phyloP scores from a whole-genome alignment of 1,284 basidiomycete species.

The Anthracocystis walkeri region DNA sequence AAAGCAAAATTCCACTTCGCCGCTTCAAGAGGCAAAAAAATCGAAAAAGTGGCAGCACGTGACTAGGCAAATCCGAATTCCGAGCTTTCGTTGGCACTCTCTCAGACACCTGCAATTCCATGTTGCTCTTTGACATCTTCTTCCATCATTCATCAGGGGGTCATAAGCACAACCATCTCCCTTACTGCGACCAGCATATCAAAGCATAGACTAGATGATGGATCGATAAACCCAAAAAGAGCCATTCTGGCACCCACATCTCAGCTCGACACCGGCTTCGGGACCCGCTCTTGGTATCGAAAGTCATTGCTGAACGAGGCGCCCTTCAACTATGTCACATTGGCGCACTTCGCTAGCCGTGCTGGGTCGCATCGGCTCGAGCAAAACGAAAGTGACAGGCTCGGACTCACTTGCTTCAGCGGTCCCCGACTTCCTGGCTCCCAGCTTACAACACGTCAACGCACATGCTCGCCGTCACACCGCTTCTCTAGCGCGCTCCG shows the following conservation, averaged over 20 bases:
- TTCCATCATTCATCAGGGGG: background rate
- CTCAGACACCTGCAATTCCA: background rate
- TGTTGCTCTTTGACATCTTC: background rate
- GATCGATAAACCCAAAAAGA: background rate
- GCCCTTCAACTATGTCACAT: constrained; percentile 12
- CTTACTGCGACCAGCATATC: background rate
- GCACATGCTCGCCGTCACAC: constrained; percentile 7
- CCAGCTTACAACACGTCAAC: background rate
- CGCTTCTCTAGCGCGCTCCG: constrained; percentile 5
- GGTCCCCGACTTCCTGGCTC: constrained; percentile 31
- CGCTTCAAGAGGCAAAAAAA: background rate
- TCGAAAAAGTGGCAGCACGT: constrained; percentile 13
- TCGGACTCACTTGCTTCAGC: background rate
- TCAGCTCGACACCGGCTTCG: background rate
- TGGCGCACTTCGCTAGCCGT: constrained; percentile 14
- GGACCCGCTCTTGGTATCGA: background rate
- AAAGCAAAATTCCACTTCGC: constrained; percentile 5
- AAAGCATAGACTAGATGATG: background rate
- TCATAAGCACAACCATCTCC: background rate
- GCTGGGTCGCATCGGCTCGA: background rate
- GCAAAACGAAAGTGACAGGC: background rate
- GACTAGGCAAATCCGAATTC: constrained; percentile 20
- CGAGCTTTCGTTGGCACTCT: constrained; percentile 4
- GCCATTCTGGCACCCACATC: no score
- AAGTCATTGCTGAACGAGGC: background rate